These are phyloP conservation scores for Sugiyamaella mastotermitis DNA, from an alignment of 805 yeast genomes.

Conservation along the genomic window DNA sequence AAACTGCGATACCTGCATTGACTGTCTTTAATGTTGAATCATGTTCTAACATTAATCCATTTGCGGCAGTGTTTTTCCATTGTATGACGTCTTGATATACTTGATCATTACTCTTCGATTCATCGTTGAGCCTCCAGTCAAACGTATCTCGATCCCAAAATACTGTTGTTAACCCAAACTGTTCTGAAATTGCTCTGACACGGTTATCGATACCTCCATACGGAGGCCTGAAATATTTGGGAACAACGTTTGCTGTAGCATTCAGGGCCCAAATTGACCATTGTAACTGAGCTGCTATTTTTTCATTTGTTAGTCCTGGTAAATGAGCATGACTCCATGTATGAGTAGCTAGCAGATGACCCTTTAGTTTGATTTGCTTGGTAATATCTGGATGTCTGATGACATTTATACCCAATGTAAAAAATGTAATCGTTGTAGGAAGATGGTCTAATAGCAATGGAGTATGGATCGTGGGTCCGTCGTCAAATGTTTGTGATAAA, in stretches of 20 bases:
- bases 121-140: slow-evolving; percentile 74
- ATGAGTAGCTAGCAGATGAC: slow-evolving; percentile 82
- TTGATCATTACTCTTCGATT: slow-evolving; percentile 44
- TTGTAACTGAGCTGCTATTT: slow-evolving; percentile 80
- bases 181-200: slow-evolving; percentile 68
- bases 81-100: slow-evolving; percentile 49
- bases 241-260: slow-evolving; percentile 81
- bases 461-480: slow-evolving; percentile 82
- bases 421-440: slow-evolving; percentile 62
- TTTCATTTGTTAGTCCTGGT: slow-evolving; percentile 71
- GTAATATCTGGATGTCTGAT: slow-evolving; percentile 73
- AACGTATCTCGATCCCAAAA: slow-evolving; percentile 88
- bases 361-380: slow-evolving; percentile 44
- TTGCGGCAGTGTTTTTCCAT: slow-evolving; percentile 39
- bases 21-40: slow-evolving; percentile 68
- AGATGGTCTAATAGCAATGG: slow-evolving; percentile 49
- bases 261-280: slow-evolving; percentile 99
- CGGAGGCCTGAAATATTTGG: slow-evolving; percentile 93
- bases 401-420: slow-evolving; percentile 77
- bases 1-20: slow-evolving; percentile 55
- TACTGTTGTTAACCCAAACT: slow-evolving; percentile 81
- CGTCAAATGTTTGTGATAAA: slow-evolving; percentile 87
- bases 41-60: slow-evolving; percentile 80
- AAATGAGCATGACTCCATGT: slow-evolving; percentile 90
- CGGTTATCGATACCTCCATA: slow-evolving; percentile 91